Base-by-base conservation (phyloP, 2,329 filamentous ascomycete genomes). In the Talaromyces sp. region DNA sequence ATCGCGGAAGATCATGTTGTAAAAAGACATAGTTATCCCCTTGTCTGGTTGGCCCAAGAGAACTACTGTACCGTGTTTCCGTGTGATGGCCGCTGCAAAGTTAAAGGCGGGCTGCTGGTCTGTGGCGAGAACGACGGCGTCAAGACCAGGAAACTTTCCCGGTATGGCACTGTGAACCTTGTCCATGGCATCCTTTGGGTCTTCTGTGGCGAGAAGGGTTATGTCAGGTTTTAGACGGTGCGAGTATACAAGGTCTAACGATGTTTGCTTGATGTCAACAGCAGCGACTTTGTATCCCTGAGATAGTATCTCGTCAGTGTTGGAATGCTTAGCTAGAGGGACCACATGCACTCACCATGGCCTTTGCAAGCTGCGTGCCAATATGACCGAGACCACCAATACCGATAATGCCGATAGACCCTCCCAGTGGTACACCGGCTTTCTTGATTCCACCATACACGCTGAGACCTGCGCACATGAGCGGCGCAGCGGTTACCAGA, bases 11-110 rank as follows among this genome's bases (percentile, higher is more conserved):
- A 84, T 84, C 78, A 2, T 65, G 65, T 61, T 62, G 2, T 51
- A 41, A 32, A 60, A 76, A 75, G 58, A 71, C 72, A 27, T 73
- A 64, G 35, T 65, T 65, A 19, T 77, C 65, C 26, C 72, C 69
- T 21, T 67, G 69, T 58, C 58, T 19, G 63, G 62, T 69, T 86
- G 84, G n/a, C 83, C 84, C 54, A 87, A 80, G 68, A 87, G 83
- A 1, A 87, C 75, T 67, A 86, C 75, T 0, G 74, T 78, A 2
- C 83, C 84, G 66, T 87, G 85, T 78, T 82, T 85, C 66, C 77
- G 81, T 0, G 85, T 87, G 0, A 85, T 73, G 0, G 83, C 83
- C 57, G 81, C 84, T 0, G 77, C 80, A 24, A 80, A 69, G 5
- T 77, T 82, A 46, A 82, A 79, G 2, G 84, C 80, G 0, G 71